Conservation (phyloP, 441 rosid genomes). For the Raphanus hybrid region DNA sequence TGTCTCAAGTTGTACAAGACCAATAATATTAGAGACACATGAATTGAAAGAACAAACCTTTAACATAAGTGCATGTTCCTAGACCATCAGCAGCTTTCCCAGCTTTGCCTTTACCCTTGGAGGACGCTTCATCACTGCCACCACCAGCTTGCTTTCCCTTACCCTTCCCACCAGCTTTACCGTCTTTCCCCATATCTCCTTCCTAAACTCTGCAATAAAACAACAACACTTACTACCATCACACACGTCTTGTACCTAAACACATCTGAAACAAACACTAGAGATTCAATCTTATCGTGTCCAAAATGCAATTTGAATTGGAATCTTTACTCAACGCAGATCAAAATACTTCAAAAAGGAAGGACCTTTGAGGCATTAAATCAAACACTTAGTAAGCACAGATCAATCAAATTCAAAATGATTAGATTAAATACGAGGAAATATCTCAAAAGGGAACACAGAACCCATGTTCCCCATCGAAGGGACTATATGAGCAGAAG, state of each 20-base stretch:
- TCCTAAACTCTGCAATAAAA: conserved; percentile 5
- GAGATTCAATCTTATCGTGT: not conserved
- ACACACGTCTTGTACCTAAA: conserved; percentile 7
- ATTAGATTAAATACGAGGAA: not conserved
- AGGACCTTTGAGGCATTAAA: not conserved
- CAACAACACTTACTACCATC: not conserved
- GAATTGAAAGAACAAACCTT: conserved; percentile 52
- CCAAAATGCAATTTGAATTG: conserved; percentile 19
- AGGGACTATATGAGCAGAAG: not conserved
- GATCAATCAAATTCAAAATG: conserved; percentile 22
- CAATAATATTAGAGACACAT: not conserved
- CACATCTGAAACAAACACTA: conserved; percentile 14
- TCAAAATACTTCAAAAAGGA: not conserved
- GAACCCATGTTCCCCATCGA: not conserved
- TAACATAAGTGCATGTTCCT: conserved; percentile 96
- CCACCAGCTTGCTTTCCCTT: conserved; percentile 78
- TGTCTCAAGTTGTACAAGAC: not conserved
- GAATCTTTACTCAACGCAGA: not conserved
- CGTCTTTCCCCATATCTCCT: conserved; percentile 69
- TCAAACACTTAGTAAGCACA: conserved; percentile 1
- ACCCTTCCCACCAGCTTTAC: conserved; percentile 83
- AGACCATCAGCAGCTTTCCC: conserved; percentile 91
- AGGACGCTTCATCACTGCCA: conserved; percentile 69
- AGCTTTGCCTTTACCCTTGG: conserved; percentile 95
- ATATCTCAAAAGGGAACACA: not conserved